phyloP scores from a whole-genome alignment of 371 early-diverging fungal genomes.

The Mucor mucedo region DNA sequence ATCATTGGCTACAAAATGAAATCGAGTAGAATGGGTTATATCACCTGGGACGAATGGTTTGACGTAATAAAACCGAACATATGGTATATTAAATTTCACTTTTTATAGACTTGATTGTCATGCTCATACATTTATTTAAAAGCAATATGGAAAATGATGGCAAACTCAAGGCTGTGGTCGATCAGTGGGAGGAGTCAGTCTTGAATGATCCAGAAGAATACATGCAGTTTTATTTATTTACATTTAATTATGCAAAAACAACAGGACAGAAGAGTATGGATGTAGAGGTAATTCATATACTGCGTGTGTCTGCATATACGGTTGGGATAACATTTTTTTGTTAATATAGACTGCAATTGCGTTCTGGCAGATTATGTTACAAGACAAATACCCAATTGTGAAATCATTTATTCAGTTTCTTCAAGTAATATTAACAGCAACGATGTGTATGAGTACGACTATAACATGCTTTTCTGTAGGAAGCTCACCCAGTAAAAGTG shows the following conservation, averaged over 20 bases:
- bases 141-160: neutral
- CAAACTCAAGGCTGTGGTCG: slow-evolving; percentile 1
- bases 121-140: neutral
- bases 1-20: slow-evolving; percentile 47
- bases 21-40: slow-evolving; percentile 40
- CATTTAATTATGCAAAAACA: slow-evolving; percentile 44
- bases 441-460: neutral
- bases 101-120: neutral
- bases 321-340: neutral
- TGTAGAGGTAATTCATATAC: slow-evolving; percentile 32
- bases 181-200: slow-evolving; percentile 10
- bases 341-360: slow-evolving; percentile 37
- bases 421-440: slow-evolving; percentile 19
- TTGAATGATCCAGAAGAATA: slow-evolving; percentile 13
- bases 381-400: slow-evolving; percentile 31
- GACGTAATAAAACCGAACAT: slow-evolving; percentile 3
- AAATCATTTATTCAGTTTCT: slow-evolving; percentile 38
- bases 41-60: slow-evolving; percentile 17
- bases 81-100: neutral
- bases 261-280: slow-evolving; percentile 50
- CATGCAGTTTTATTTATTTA: slow-evolving; percentile 38
- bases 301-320: too few species aligned
- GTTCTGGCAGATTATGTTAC: slow-evolving; percentile 42
- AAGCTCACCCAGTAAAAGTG: slow-evolving; percentile 43
- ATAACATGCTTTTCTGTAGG: slow-evolving; percentile 13